A percentile compares a stretch with the other conserved stretches of the same genome.
Evolutionary conservation across 352 stramenopile species (phyloP).

Genomic region (Globisporangium echinulatum): DNA sequence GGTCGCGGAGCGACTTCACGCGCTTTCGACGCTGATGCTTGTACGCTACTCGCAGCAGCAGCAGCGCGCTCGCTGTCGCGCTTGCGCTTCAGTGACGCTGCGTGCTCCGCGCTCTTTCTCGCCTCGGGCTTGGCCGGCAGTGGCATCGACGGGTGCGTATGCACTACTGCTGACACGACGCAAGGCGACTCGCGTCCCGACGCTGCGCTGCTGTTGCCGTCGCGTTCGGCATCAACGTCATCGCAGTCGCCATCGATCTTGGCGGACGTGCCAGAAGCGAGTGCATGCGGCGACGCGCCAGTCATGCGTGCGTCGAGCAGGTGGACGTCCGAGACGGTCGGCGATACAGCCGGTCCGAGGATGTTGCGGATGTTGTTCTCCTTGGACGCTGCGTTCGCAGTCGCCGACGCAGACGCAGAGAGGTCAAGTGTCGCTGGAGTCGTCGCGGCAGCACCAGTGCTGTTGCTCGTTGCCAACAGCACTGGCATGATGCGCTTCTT

Average conservation of each 20-base stretch:
- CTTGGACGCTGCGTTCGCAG: slow-evolving; percentile 46
- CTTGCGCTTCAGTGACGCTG: slow-evolving; percentile 56
- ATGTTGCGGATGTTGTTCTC: slow-evolving; percentile 82
- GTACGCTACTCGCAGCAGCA: slow-evolving; percentile 11
- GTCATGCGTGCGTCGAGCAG: slow-evolving; percentile 58
- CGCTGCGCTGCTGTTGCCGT: slow-evolving; percentile 10
- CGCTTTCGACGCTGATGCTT: slow-evolving; percentile 34
- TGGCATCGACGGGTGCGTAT: too few species aligned
- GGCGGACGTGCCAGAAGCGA: slow-evolving; percentile 4
- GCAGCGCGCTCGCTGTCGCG: slow-evolving; percentile 36
- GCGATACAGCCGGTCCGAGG: slow-evolving; percentile 50
- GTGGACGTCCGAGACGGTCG: slow-evolving; percentile 37
- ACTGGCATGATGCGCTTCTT: slow-evolving; percentile 67
- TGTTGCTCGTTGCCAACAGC: slow-evolving; percentile 23
- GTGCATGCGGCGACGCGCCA: slow-evolving; percentile 14
- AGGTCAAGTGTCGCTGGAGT: not conserved
- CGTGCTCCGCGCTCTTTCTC: slow-evolving; percentile 27
- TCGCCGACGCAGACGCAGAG: not conserved
- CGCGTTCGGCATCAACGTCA: not conserved
- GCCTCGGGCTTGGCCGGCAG: slow-evolving; percentile 5
- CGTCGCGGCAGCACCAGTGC: not conserved
- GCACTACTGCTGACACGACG: too few species aligned
- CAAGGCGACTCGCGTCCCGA: not conserved
- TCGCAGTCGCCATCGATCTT: not conserved
- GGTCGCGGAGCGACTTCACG: slow-evolving; percentile 45